Evolutionary conservation across 2,329 filamentous ascomycete species (phyloP).

Genomic region (Nigrospora sphaerica): DNA sequence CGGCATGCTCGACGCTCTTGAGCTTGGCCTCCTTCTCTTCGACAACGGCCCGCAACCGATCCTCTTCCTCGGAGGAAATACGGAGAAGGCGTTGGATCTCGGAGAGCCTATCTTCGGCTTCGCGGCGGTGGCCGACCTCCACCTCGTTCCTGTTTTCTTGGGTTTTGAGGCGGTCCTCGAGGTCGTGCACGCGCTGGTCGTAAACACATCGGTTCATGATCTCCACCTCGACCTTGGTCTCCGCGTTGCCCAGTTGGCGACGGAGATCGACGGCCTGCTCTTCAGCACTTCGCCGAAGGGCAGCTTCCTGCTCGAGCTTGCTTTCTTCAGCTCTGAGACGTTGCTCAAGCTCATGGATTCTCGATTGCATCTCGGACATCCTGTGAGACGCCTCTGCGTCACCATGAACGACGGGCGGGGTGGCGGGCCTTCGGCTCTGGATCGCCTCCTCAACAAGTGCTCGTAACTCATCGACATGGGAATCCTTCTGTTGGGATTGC

Average conservation of each 20-base stretch:
- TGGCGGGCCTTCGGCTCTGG: slow-evolving; percentile 46
- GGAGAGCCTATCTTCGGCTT: slow-evolving; percentile 64
- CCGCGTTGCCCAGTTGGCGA: slow-evolving; percentile 47
- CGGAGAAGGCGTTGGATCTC: slow-evolving; percentile 66
- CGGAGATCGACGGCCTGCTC: slow-evolving; percentile 45
- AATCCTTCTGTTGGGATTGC: slow-evolving; percentile 33
- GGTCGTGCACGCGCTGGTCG: slow-evolving; percentile 56
- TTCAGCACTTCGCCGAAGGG: slow-evolving; percentile 42
- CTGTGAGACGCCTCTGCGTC: slow-evolving; percentile 47
- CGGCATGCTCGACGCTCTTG: slow-evolving; percentile 49
- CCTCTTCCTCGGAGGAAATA: slow-evolving; percentile 65
- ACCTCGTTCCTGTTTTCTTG: slow-evolving; percentile 58
- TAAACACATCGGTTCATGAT: slow-evolving; percentile 53
- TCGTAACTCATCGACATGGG: slow-evolving; percentile 47
- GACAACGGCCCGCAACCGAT: slow-evolving; percentile 56
- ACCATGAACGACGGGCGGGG: slow-evolving; percentile 35
- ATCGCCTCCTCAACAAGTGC: slow-evolving; percentile 58
- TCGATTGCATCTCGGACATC: slow-evolving; percentile 51
- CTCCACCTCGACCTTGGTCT: slow-evolving; percentile 53
- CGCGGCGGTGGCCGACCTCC: slow-evolving; percentile 55
- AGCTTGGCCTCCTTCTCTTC: slow-evolving; percentile 65
- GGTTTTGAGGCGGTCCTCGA: slow-evolving; percentile 60
- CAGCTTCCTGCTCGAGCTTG: slow-evolving; percentile 41
- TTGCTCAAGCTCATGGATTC: slow-evolving; percentile 34
- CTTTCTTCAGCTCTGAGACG: slow-evolving; percentile 25